These are phyloP conservation scores for Pyrenochaeta sp. DNA, from an alignment of 2,329 filamentous ascomycete genomes.

Conservation along the genomic window DNA sequence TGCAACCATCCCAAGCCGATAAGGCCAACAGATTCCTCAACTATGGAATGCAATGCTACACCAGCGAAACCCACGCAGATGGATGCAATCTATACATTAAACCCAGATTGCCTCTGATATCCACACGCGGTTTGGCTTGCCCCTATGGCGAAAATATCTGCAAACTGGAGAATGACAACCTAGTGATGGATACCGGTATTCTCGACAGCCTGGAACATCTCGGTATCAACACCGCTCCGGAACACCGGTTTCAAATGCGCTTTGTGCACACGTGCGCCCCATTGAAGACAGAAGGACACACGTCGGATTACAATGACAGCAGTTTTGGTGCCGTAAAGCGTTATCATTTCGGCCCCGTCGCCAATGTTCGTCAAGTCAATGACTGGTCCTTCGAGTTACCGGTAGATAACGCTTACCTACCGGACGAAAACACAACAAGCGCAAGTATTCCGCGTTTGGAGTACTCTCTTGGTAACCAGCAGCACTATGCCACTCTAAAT, in stretches of 20 bases:
- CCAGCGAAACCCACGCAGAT: slow-evolving; percentile 11
- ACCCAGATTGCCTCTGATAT: slow-evolving; percentile 15
- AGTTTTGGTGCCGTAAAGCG: slow-evolving; percentile 9
- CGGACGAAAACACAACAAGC: slow-evolving; percentile 12
- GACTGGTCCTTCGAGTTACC: slow-evolving; percentile 14
- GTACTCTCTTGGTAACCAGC: slow-evolving; percentile 8
- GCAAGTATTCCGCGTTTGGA: slow-evolving; percentile 13
- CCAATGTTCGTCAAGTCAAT: background rate
- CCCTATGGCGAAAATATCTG: slow-evolving; percentile 31
- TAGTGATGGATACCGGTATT: slow-evolving; percentile 33
- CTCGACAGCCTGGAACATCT: slow-evolving; percentile 32
- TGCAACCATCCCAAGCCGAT: slow-evolving; percentile 15
- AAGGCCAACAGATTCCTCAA: slow-evolving; percentile 21
- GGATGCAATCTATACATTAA: slow-evolving; percentile 27
- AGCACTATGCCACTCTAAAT: slow-evolving; percentile 1
- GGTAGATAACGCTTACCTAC: slow-evolving; percentile 7
- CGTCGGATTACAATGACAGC: slow-evolving; percentile 6
- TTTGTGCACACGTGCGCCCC: slow-evolving; percentile 33
- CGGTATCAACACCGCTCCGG: slow-evolving; percentile 33
- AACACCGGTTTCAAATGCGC: slow-evolving; percentile 28
- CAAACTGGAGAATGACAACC: slow-evolving; percentile 14
- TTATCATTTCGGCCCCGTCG: slow-evolving; percentile 11
- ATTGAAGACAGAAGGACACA: slow-evolving; percentile 24
- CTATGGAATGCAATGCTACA: slow-evolving; percentile 33
- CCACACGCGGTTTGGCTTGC: slow-evolving; percentile 19